A percentile compares a stretch with the other conserved stretches of the same genome.
Conservation (phyloP, 805 yeast species). For the Danielia oregonensis region DNA sequence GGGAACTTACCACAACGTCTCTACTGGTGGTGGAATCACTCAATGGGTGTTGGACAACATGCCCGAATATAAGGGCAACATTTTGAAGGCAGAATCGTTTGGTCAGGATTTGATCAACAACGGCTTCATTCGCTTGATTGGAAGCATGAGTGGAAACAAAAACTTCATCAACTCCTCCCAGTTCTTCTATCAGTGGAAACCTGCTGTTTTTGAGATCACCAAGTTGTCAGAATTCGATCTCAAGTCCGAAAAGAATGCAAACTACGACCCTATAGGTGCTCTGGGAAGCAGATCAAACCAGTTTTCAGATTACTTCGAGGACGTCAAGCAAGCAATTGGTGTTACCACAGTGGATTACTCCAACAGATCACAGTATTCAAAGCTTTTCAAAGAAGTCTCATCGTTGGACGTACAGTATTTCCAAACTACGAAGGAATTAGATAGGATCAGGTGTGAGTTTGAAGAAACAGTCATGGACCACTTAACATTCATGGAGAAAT, state of each 20-base stretch:
- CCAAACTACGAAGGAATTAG: conserved; percentile 54
- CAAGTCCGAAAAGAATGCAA: conserved; percentile 4
- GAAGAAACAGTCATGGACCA: conserved; percentile 75
- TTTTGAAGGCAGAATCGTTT: conserved; percentile 61
- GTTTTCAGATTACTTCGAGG: conserved; percentile 36
- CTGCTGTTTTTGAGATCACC: conserved; percentile 53
- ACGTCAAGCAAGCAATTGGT: conserved; percentile 44
- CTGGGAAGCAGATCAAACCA: conserved; percentile 12
- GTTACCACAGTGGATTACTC: conserved; percentile 38
- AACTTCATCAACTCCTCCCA: conserved; percentile 72
- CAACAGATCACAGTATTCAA: conserved; percentile 50
- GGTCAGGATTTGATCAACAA: conserved; percentile 67
- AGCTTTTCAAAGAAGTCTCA: conserved; percentile 54
- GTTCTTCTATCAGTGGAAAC: conserved; percentile 78
- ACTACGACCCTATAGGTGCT: conserved; percentile 10
- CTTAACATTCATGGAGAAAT: conserved; percentile 71
- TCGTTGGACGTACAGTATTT: conserved; percentile 50
- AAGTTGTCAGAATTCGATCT: conserved; percentile 17
- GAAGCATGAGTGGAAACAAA: conserved; percentile 47
- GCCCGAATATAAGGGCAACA: conserved; percentile 39
- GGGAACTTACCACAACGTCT: conserved; percentile 61
- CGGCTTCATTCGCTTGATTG: conserved; percentile 64
- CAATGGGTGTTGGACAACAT: conserved; percentile 53
- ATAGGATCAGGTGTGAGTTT: conserved; percentile 62
- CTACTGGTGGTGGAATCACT: conserved; percentile 58